phyloP scores from a whole-genome alignment of 352 stramenopile species.

The Halophytophthora batemanensis region DNA sequence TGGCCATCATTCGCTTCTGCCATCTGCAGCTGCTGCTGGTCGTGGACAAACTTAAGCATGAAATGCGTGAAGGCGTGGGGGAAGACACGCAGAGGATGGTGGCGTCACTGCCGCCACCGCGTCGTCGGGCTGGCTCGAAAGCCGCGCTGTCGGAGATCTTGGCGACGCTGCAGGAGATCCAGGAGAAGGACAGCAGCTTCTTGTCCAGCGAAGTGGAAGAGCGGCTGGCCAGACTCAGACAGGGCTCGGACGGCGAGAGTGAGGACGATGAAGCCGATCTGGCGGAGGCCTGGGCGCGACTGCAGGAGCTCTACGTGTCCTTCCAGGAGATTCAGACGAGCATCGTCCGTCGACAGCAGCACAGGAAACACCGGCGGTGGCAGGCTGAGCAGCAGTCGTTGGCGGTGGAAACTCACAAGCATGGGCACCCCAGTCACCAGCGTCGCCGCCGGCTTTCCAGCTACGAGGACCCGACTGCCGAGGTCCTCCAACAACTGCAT shows the following conservation, averaged over 20 bases:
- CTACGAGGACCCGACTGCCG: constrained; percentile 17
- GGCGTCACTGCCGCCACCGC: constrained; percentile 19
- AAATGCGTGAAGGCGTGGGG: constrained; percentile 25
- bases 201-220: constrained; percentile 21
- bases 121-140: constrained; percentile 13
- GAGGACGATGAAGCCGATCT: constrained; percentile 15
- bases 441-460: constrained; percentile 19
- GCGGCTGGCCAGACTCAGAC: constrained; percentile 24
- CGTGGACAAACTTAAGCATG: constrained; percentile 43
- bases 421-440: constrained; percentile 8
- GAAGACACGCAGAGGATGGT: constrained; percentile 35
- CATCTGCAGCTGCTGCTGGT: constrained; percentile 41
- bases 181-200: constrained; percentile 30
- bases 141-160: constrained; percentile 38
- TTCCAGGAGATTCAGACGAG: constrained; percentile 40
- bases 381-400: constrained; percentile 12
- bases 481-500: constrained; percentile 33
- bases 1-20: constrained; percentile 33
- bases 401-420: no score
- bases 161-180: constrained; percentile 30
- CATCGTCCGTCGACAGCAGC: constrained; percentile 25
- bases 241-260: constrained; percentile 18
- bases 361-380: constrained; percentile 17
- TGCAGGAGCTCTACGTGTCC: constrained; percentile 41
- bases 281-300: constrained; percentile 20